Percentiles rank a stretch among this genome's conserved stretches.
Conservation (phyloP, 352 stramenopile species). For the Phytophthora constricta region DNA sequence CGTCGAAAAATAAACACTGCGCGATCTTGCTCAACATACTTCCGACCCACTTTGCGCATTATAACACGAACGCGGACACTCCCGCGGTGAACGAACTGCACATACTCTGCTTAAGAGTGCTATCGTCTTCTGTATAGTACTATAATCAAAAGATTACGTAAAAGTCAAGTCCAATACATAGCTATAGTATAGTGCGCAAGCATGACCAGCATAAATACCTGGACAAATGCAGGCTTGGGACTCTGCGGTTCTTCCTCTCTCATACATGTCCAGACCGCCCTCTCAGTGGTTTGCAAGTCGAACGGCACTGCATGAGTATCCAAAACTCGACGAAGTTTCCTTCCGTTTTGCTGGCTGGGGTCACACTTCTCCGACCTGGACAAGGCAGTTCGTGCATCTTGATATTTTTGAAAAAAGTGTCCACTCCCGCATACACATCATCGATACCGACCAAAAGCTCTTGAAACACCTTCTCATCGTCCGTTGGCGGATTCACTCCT, state of each 20-base stretch:
- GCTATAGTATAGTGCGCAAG: background rate
- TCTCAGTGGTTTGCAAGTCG: slow-evolving; percentile 17
- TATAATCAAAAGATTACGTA: slow-evolving; percentile 5
- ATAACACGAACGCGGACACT: slow-evolving; percentile 28
- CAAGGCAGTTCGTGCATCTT: slow-evolving; percentile 26
- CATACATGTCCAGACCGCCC: slow-evolving; percentile 26
- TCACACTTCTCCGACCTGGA: slow-evolving; percentile 27
- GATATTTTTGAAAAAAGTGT: slow-evolving; percentile 25
- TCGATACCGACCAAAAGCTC: slow-evolving; percentile 22
- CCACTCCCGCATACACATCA: slow-evolving; percentile 21
- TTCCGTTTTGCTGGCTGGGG: slow-evolving; percentile 13
- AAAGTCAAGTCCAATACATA: background rate
- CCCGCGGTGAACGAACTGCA: slow-evolving; percentile 28
- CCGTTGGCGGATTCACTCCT: slow-evolving; percentile 21
- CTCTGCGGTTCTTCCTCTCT: slow-evolving; percentile 22
- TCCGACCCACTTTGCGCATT: slow-evolving; percentile 25
- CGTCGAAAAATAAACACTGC: slow-evolving; percentile 25
- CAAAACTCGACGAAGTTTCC: slow-evolving; percentile 31
- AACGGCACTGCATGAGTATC: slow-evolving; percentile 32
- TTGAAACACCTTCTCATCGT: slow-evolving; percentile 28
- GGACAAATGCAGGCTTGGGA: slow-evolving; percentile 25
- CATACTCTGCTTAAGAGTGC: slow-evolving; percentile 27
- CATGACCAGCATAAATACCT: no score
- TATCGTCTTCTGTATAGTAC: slow-evolving; percentile 13
- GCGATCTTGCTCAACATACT: slow-evolving; percentile 30